Evolutionary conservation across 1,284 basidiomycete genomes (phyloP).

Genomic region (Melampsora americana): DNA sequence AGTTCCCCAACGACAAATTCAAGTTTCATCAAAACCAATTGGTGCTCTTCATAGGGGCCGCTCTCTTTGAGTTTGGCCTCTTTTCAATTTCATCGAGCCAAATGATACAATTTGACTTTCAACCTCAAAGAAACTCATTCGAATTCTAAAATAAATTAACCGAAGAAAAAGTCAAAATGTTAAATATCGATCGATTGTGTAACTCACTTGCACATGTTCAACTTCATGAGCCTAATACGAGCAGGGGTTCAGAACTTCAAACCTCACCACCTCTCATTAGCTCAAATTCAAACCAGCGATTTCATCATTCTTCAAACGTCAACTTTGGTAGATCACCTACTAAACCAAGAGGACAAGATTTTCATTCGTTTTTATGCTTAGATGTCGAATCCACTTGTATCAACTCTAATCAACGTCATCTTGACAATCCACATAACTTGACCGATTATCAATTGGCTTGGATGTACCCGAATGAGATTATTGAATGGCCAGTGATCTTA

Average conservation of each 20-base stretch:
- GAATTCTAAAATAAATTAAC: too few relatives aligned
- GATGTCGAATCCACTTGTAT: slow-evolving; percentile 42
- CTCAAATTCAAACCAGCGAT: too few relatives aligned
- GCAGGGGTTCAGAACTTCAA: background rate
- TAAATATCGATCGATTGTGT: background rate
- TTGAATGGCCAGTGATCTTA: slow-evolving; percentile 42
- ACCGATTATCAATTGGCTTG: slow-evolving; percentile 25
- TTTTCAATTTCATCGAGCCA: too few relatives aligned
- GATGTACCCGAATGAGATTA: slow-evolving; percentile 40
- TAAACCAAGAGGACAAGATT: slow-evolving; percentile 8
- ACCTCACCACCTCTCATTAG: background rate
- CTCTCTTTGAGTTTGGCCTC: too few relatives aligned
- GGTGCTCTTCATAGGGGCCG: too few relatives aligned
- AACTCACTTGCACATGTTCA: background rate
- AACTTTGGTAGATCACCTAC: background rate
- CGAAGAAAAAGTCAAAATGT: too few relatives aligned
- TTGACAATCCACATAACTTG: slow-evolving; percentile 23
- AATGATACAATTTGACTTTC: too few relatives aligned
- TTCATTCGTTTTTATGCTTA: slow-evolving; percentile 37
- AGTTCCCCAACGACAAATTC: too few relatives aligned
- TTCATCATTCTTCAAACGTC: background rate
- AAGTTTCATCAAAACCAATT: too few relatives aligned
- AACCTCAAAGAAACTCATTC: too few relatives aligned
- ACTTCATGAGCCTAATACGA: background rate
- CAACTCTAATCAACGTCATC: slow-evolving; percentile 20